These are phyloP conservation scores for Penicillium sp. DNA, from an alignment of 2,329 filamentous ascomycete species.

Conservation along the genomic window DNA sequence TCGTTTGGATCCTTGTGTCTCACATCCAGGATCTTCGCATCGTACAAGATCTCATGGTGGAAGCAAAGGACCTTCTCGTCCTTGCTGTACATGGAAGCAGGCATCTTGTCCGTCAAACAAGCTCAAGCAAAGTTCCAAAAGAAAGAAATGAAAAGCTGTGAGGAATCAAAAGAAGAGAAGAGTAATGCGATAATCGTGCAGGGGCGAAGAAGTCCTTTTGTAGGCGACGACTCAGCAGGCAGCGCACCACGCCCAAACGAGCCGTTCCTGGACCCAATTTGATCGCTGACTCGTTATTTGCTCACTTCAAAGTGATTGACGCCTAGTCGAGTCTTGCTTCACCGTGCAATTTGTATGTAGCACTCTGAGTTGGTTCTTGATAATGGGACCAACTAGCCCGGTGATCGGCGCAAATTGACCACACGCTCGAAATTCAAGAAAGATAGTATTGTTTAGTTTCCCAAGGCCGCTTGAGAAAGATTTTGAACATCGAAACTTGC, in stretches of 20 bases:
- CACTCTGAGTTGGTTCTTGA: too few relatives aligned
- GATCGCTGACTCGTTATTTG: too few relatives aligned
- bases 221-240: too few relatives aligned
- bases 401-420: too few relatives aligned
- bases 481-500: neutral
- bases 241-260: too few relatives aligned
- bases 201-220: too few relatives aligned
- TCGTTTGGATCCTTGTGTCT: constrained; percentile 56
- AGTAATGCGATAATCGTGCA: neutral
- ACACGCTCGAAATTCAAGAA: too few relatives aligned
- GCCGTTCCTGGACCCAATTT: too few relatives aligned
- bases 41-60: constrained; percentile 93
- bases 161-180: neutral
- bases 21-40: constrained; percentile 88
- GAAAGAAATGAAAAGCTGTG: neutral
- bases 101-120: constrained; percentile 46
- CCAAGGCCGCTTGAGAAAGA: neutral
- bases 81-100: constrained; percentile 54
- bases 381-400: too few relatives aligned
- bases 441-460: neutral
- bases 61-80: constrained; percentile 96
- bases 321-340: too few relatives aligned
- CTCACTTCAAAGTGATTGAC: too few relatives aligned
- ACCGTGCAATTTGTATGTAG: too few relatives aligned
- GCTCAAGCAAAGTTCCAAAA: neutral